Evolutionary conservation across 2,329 filamentous ascomycete species (phyloP).

Genomic region (Aspergillus udagawae): DNA sequence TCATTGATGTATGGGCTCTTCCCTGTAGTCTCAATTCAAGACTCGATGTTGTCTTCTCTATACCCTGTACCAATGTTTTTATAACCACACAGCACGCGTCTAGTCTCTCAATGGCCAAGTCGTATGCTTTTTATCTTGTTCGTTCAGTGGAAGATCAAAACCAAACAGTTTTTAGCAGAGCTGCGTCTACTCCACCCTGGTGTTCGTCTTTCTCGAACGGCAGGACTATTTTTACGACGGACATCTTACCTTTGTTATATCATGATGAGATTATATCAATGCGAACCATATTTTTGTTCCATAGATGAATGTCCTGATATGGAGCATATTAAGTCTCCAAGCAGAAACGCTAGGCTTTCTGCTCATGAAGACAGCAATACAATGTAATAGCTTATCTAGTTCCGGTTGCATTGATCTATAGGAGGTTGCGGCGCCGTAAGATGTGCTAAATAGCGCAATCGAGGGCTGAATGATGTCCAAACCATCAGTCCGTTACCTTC

Average conservation of each 20-base stretch:
- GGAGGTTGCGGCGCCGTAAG: too few relatives aligned
- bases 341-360: background rate
- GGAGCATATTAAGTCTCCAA: background rate
- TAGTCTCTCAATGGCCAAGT: constrained; percentile 30
- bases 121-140: constrained; percentile 39
- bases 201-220: constrained; percentile 36
- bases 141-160: constrained; percentile 47
- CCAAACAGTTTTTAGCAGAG: constrained; percentile 47
- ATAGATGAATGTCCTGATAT: background rate
- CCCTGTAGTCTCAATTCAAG: background rate
- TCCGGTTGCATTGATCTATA: background rate
- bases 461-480: background rate
- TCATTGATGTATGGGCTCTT: background rate
- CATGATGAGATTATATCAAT: background rate
- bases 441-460: too few relatives aligned
- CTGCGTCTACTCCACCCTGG: constrained; percentile 50
- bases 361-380: background rate
- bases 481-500: background rate
- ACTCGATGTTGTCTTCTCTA: background rate
- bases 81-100: constrained; percentile 37
- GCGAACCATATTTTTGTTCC: background rate
- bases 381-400: background rate
- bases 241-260: constrained; percentile 27
- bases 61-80: background rate
- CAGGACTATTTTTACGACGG: constrained; percentile 46